Base-by-base conservation (phyloP, 441 rosid genomes). In the Biscutella laevigata region DNA sequence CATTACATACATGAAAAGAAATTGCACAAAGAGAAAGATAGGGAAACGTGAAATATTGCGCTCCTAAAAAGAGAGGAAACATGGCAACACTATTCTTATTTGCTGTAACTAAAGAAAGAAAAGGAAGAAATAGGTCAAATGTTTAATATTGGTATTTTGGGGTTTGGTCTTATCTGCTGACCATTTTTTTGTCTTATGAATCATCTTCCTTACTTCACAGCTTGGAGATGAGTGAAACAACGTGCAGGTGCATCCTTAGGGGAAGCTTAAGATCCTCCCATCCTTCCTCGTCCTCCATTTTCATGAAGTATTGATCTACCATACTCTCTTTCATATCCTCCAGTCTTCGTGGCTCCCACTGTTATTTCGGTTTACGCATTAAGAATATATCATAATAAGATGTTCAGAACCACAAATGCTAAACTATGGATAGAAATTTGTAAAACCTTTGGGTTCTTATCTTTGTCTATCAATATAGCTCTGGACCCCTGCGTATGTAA, bases 301-400 rank as follows among this genome's bases (percentile, higher is more conserved):
- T 73, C 10, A 77, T 54, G 59, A 88, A 91, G 61, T 83, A 91
- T 16, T 50, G 43, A 47, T 82, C 85, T 25, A 91, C 84, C 80
- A 63, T 70, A 39, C 38, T 24, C 9, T 80, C 84, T 61, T 67
- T 49, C 48, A 91, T 43, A 29, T 71, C 82, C 67, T 85, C 85
- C 75, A 83, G 55, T 59, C 67, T 75, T n/a, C 80, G 53, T 33
- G 98, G 96, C 69, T 80, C 79, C 98, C 98, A 91, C 96, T 85
- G 59, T 10, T 36, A n/a, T 44, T 19, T n/a, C 34, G 34, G n/a
- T n/a, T n/a, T n/a, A n/a, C n/a, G 10, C 41, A 20, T 7, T 16
- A 15, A 5, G 37, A 12, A 13, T 42, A 44, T 9, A 17, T 36
- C 26, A 19, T 10, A 40, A 1, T 13, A 21, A 40, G 10, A 42